Base-by-base conservation (phyloP, 768 basidiomycete species). In the Leccinum rimulosum region DNA sequence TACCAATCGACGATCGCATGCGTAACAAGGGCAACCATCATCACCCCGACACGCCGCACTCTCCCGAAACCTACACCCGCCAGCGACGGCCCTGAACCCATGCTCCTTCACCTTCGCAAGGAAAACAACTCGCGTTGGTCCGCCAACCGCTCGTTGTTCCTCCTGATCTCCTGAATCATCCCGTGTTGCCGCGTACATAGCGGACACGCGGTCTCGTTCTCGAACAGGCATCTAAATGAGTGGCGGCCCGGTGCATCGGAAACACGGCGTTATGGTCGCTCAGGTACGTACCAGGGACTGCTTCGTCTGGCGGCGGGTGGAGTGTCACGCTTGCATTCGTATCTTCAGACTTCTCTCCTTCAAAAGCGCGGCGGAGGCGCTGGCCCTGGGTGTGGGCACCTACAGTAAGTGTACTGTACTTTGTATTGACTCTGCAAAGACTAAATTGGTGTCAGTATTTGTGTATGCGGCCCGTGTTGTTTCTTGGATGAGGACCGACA, bases 131-230 rank as follows among this genome's bases (percentile, higher is more conserved):
- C 22, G 22, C 22, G 22, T 22, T 93, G 88, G 67, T 90, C 87
- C 11, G 88, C 91, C 57, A 95, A 75, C 60, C 84, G 80, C 63
- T 90, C 91, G 62, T 98, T 97, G 68, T 91, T 92, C 61, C 84
- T 79, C 61, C 91, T 79, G 54, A 99, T 91, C 71, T 98, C 95
- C 31, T 91, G 87, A 49, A 98, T 89, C 43, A 97, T 83, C 33
- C 89, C 86, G 64, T 98, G 92, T 61, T 92, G 87, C 9, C 88
- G 83, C 1, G 88, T 93, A 67, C 96, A 98, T 28, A 84, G 82
- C 0, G 94, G 94, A 68, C 97, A 99, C 65, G 96, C 89, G 0
- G 87, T 84, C 56, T 96, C 94, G 63, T 93, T 84, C 61, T 95
- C 93, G 15, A 84, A 84, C n/a, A 98, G 73, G 67, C 94, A 98